phyloP scores from a whole-genome alignment of 352 stramenopile genomes.

The Pythium periplocum region DNA sequence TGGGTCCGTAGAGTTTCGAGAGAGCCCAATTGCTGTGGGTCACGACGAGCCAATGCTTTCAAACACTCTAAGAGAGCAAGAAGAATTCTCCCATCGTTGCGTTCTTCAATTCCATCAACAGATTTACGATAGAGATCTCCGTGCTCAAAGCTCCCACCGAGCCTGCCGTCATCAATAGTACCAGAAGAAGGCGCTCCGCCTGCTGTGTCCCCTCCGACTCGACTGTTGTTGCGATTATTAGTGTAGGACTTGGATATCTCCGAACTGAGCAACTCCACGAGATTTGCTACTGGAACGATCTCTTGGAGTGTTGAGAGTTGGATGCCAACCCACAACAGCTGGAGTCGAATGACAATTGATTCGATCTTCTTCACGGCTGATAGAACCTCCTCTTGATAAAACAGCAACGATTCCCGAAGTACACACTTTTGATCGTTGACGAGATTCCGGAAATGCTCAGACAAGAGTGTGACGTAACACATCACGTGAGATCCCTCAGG shows the following conservation, averaged over 20 bases:
- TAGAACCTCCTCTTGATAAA: slow-evolving; percentile 55
- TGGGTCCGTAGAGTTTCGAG: slow-evolving; percentile 7
- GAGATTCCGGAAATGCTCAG: slow-evolving; percentile 44
- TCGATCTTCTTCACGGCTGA: slow-evolving; percentile 38
- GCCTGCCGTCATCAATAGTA: slow-evolving; percentile 19
- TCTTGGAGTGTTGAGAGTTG: slow-evolving; percentile 31
- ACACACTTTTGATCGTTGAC: slow-evolving; percentile 23
- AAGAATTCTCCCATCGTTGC: slow-evolving; percentile 1
- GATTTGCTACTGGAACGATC: slow-evolving; percentile 25
- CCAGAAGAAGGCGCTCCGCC: slow-evolving; percentile 7
- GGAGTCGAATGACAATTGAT: slow-evolving; percentile 39
- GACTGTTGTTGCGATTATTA: not conserved
- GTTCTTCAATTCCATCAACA: slow-evolving; percentile 5
- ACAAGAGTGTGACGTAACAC: slow-evolving; percentile 55
- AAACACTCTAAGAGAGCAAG: slow-evolving; percentile 12
- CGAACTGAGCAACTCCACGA: slow-evolving; percentile 37
- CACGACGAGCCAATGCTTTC: not conserved
- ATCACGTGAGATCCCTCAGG: slow-evolving; percentile 20
- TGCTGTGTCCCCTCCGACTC: not conserved
- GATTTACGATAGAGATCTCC: slow-evolving; percentile 10
- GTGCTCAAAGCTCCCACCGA: slow-evolving; percentile 13
- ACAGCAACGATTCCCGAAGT: slow-evolving; percentile 54
- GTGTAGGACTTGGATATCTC: slow-evolving; percentile 22
- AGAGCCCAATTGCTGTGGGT: not conserved
- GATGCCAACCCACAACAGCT: slow-evolving; percentile 55